Conservation (phyloP, 169 alveolate genomes). For the Cryptosporidium sp. region DNA sequence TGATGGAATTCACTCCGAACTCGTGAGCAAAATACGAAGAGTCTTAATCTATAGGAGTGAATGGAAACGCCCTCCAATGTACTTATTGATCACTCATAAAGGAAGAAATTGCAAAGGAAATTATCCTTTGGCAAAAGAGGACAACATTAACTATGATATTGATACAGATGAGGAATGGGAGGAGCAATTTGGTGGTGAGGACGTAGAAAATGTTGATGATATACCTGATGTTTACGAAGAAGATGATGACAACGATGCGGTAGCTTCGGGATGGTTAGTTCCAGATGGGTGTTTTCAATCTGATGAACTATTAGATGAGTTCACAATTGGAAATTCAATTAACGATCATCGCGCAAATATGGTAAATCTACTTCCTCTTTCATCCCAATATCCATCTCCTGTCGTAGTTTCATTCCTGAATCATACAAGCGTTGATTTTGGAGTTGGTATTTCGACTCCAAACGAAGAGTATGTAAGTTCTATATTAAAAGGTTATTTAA, state of each 20-base stretch:
- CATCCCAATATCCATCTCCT: conserved; percentile 42
- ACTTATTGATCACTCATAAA: conserved; percentile 33
- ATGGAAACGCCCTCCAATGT: conserved; percentile 74
- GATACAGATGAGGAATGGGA: conserved; percentile 77
- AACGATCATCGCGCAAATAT: background rate
- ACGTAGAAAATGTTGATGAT: conserved; percentile 64
- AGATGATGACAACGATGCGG: conserved; percentile 73
- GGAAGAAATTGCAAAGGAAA: conserved; percentile 53
- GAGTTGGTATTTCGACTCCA: conserved; percentile 60
- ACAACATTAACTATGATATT: conserved; percentile 48
- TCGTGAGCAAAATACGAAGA: conserved; percentile 5
- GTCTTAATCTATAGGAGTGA: conserved; percentile 68
- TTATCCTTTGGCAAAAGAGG: conserved; percentile 63
- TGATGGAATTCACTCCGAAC: conserved; percentile 26
- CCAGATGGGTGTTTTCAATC: conserved; percentile 73
- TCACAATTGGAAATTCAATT: background rate
- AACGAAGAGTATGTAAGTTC: conserved; percentile 16
- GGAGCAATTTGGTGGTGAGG: conserved; percentile 75
- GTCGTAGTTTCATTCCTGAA: conserved; percentile 48
- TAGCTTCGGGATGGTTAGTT: conserved; percentile 72
- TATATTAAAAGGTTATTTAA: conserved; percentile 6
- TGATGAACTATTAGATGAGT: conserved; percentile 54
- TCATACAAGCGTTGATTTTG: conserved; percentile 48
- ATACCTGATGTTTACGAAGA: conserved; percentile 32
- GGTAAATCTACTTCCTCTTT: conserved; percentile 12